Evolutionary conservation across 805 yeast species (phyloP).

Genomic region (Ogataea corticis): DNA sequence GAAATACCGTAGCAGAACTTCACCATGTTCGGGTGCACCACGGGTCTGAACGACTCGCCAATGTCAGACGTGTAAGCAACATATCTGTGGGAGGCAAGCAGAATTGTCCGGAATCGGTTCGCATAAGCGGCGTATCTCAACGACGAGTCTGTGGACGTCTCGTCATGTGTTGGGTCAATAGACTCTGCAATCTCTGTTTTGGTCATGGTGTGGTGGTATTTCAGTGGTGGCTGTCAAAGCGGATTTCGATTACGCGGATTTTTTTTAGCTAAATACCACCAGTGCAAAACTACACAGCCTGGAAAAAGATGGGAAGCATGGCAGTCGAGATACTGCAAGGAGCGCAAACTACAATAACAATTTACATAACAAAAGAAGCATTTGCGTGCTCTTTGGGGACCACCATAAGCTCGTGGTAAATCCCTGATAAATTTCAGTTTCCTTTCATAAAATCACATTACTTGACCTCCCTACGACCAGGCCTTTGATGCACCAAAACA

Average conservation of each 20-base stretch:
- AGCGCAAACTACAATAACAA: background rate
- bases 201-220: constrained; percentile 1
- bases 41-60: constrained; percentile 84
- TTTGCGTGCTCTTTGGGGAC: background rate
- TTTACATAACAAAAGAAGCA: no score
- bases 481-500: constrained; percentile 61
- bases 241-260: background rate
- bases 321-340: no score
- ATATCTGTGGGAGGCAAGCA: constrained; percentile 73
- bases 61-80: constrained; percentile 86
- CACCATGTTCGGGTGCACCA: constrained; percentile 70
- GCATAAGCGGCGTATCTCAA: constrained; percentile 84
- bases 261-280: background rate
- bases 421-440: no score
- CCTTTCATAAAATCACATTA: background rate
- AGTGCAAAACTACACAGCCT: background rate
- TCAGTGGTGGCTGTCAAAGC: no score
- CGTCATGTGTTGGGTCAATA: constrained; percentile 8
- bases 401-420: no score
- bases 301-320: background rate
- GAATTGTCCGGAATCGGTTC: constrained; percentile 67
- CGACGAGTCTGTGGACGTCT: constrained; percentile 27
- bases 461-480: constrained; percentile 36
- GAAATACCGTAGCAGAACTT: constrained; percentile 67
- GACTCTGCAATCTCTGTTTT: constrained; percentile 1